These are phyloP conservation scores for Yamadazyma spencermartinsiae DNA, from an alignment of 1,139 yeast species.

Conservation along the genomic window DNA sequence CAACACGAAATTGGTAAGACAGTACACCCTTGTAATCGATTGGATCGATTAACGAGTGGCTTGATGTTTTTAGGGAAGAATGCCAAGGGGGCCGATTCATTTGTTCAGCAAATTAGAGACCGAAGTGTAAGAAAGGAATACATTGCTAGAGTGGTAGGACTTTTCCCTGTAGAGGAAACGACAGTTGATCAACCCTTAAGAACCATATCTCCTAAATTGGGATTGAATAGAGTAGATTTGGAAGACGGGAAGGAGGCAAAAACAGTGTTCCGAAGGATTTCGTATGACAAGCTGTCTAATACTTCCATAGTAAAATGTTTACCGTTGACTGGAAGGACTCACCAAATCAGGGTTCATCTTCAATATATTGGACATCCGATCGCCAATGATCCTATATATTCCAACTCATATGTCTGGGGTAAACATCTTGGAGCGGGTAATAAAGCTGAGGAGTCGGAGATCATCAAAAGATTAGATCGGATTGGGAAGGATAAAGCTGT, in stretches of 20 bases:
- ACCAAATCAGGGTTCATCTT: conserved; percentile 89
- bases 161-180: conserved; percentile 63
- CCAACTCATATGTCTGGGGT: conserved; percentile 73
- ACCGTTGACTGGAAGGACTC: conserved; percentile 92
- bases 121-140: conserved; percentile 80
- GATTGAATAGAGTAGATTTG: conserved; percentile 68
- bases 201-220: conserved; percentile 76
- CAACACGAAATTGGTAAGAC: conserved; percentile 62
- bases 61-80: conserved; percentile 89
- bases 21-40: conserved; percentile 87
- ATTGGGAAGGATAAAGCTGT: conserved; percentile 73
- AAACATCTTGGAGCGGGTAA: conserved; percentile 54
- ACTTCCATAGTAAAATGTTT: conserved; percentile 76
- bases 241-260: conserved; percentile 67
- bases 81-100: conserved; percentile 73
- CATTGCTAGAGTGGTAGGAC: conserved; percentile 83
- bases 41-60: conserved; percentile 92
- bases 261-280: conserved; percentile 54
- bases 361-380: conserved; percentile 88
- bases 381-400: conserved; percentile 90
- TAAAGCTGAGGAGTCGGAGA: conserved; percentile 45
- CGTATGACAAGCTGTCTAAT: conserved; percentile 57
- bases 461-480: conserved; percentile 50
- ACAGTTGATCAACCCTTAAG: conserved; percentile 66
- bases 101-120: conserved; percentile 74